Base-by-base conservation (phyloP, 2,329 filamentous ascomycete species). In the Penicillium sp. region DNA sequence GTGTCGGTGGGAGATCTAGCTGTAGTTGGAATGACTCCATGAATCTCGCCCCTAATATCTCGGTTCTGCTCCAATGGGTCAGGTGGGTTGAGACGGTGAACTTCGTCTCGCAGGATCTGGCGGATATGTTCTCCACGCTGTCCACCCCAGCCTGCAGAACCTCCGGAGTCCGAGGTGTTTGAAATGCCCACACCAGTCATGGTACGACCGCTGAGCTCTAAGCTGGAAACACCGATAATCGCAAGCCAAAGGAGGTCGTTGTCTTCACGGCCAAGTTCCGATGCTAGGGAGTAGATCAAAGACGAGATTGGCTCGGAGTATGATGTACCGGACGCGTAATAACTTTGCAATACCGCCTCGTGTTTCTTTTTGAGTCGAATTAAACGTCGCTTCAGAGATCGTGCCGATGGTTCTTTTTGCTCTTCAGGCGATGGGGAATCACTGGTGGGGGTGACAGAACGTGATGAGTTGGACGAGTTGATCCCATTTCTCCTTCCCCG, bases 251-350 rank as follows among this genome's bases (percentile, higher is more conserved):
- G 82, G 23, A 98, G 81, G 68, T 99, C 93, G 68, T 98, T 99
- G 74, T 98, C 93, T 80, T 98, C 95, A 53, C 93, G 89, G 61
- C 95, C 95, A 7, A 99, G 85, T 70, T 98, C 95, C 1, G 93
- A 96, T 1, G 93, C 95, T 14, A 99, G 82, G 0, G 92, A 96
- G 75, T 98, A 99, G 70, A 97, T 85, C 78, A 98, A 88, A 0
- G 93, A 96, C 0, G 93, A 95, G 54, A 98, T 91, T 1, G 95
- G 95, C 72, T 99, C 95, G 0, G 93, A 93, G 71, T 96, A 97
- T 2, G 92, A 96, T 3, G 91, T 88, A 42, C 95, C 95, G 29
- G 91, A 83, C 27, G 87, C 84, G 77, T 98, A 97, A 76, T 99
- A 98, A 61, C 86, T 83, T 50, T 89, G 86, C 37, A 98, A 80